phyloP scores from a whole-genome alignment of 1,284 basidiomycete genomes.

The Grifola frondosa region DNA sequence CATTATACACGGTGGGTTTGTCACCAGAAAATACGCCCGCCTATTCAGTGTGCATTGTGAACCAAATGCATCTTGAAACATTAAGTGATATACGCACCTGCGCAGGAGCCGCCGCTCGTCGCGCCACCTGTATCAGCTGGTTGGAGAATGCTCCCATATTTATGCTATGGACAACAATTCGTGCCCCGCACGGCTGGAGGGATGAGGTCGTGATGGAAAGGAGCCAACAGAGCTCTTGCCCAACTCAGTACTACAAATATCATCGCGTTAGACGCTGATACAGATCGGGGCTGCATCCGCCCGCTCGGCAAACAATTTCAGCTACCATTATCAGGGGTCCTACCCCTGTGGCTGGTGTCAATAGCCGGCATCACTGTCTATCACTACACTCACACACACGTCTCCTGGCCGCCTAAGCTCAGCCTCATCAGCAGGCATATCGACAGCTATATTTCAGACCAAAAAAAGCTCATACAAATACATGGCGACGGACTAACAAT shows the following conservation, averaged over 20 bases:
- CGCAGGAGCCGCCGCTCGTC: constrained; percentile 11
- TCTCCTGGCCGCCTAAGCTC: too few relatives aligned
- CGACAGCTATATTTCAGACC: too few relatives aligned
- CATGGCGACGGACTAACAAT: too few relatives aligned
- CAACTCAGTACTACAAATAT: too few relatives aligned
- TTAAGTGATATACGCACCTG: constrained; percentile 7
- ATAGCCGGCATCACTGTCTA: too few relatives aligned
- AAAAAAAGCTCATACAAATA: too few relatives aligned
- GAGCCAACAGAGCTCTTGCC: neutral
- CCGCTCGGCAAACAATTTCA: neutral
- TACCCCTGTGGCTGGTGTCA: too few relatives aligned
- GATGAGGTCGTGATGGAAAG: neutral
- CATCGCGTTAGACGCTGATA: neutral
- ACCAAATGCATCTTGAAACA: neutral
- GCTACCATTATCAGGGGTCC: too few relatives aligned
- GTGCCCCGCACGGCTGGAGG: neutral
- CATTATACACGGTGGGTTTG: constrained; percentile 63
- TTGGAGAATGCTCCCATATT: constrained; percentile 11
- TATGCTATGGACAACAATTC: neutral
- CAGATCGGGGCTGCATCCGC: neutral
- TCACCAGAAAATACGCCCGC: constrained; percentile 61
- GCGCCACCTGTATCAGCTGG: constrained; percentile 7
- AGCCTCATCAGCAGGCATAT: too few relatives aligned
- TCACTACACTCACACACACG: too few relatives aligned
- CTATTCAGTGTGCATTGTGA: constrained; percentile 1